Conservation (phyloP, 2,329 filamentous ascomycete species). For the Penicillium hesseltinei region DNA sequence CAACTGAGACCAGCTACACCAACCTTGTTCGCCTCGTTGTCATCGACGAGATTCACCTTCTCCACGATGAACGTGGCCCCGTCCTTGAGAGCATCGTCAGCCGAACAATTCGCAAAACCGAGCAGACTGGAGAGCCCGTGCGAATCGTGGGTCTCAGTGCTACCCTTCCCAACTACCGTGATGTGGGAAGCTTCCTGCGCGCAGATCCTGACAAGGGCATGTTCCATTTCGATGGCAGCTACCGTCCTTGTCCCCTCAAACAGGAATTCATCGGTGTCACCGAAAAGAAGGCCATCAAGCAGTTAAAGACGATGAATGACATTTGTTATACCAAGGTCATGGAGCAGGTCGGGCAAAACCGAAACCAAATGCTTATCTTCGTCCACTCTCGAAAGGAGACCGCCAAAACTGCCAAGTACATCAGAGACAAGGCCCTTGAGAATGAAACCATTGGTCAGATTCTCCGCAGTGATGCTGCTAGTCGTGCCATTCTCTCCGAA, state of each 20-base stretch:
- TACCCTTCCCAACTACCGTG: constrained; percentile 91
- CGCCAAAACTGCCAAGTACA: constrained; percentile 93
- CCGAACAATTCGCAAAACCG: constrained; percentile 85
- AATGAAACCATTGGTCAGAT: constrained; percentile 96
- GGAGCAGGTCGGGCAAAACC: constrained; percentile 87
- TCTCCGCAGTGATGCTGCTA: constrained; percentile 86
- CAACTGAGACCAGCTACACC: constrained; percentile 93
- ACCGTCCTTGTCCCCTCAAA: constrained; percentile 85
- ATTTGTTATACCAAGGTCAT: constrained; percentile 97
- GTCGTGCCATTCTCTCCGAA: constrained; percentile 80
- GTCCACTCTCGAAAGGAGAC: constrained; percentile 98
- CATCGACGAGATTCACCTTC: constrained; percentile 96
- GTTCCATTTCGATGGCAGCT: constrained; percentile 96
- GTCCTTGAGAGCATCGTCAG: constrained; percentile 96
- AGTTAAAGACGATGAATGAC: constrained; percentile 98
- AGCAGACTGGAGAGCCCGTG: constrained; percentile 91
- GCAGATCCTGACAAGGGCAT: constrained; percentile 81
- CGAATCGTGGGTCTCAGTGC: constrained; percentile 90
- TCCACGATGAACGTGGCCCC: constrained; percentile 95
- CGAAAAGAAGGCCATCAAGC: constrained; percentile 97
- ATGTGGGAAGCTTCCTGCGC: constrained; percentile 92
- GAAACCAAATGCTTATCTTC: constrained; percentile 98
- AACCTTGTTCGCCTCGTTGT: constrained; percentile 94
- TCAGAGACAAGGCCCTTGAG: constrained; percentile 95
- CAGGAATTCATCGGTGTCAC: constrained; percentile 98